phyloP scores from a whole-genome alignment of 2,329 filamentous ascomycete genomes.

The Colletotrichum zoysiae region DNA sequence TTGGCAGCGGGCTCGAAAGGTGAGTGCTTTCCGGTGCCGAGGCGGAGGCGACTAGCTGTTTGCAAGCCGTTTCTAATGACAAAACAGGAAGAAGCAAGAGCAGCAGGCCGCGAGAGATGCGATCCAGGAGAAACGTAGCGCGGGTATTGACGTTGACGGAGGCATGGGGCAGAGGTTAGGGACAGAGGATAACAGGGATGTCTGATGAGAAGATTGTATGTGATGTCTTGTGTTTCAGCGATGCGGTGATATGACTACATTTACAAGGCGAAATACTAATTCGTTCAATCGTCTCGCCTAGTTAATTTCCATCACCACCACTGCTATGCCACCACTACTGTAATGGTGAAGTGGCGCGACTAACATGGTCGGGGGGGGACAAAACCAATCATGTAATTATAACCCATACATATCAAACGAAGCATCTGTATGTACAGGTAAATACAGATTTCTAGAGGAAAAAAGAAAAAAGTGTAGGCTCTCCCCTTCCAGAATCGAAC shows the following conservation, averaged over 20 bases:
- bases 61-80: constrained; percentile 9
- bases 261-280: no score
- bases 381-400: constrained; percentile 16
- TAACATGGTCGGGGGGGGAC: no score
- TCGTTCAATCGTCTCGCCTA: not conserved
- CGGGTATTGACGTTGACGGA: constrained; percentile 44
- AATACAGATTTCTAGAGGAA: no score
- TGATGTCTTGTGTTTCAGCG: no score
- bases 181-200: constrained; percentile 30
- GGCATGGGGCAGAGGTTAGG: constrained; percentile 24
- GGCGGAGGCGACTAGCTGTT: no score
- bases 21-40: constrained; percentile 7
- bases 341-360: no score
- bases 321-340: no score
- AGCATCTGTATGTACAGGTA: constrained; percentile 17
- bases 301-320: no score
- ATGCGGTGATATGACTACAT: not conserved
- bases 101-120: constrained; percentile 44
- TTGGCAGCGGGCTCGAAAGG: constrained; percentile 43
- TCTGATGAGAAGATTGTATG: not conserved
- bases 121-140: constrained; percentile 40
- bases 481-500: constrained; percentile 29
- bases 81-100: constrained; percentile 44
- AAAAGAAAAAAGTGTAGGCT: not conserved
- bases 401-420: constrained; percentile 31